Evolutionary conservation across 2,329 filamentous ascomycete species (phyloP).

Genomic region (Hypomyces perniciosus): DNA sequence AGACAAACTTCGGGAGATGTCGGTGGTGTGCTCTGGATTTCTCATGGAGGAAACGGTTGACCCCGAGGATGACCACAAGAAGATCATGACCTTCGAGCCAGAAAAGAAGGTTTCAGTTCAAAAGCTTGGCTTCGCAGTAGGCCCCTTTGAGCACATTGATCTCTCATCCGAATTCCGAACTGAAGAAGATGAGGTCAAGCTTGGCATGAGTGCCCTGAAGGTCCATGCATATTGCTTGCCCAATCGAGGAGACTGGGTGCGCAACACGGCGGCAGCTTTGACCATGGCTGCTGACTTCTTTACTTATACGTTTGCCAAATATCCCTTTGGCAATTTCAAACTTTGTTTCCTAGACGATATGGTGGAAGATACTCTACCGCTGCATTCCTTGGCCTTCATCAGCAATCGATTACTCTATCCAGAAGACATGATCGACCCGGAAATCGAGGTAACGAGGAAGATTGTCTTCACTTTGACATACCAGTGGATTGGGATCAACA

Average conservation of each 20-base stretch:
- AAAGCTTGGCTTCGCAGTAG: constrained; percentile 88
- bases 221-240: constrained; percentile 90
- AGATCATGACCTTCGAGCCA: constrained; percentile 80
- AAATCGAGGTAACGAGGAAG: constrained; percentile 73
- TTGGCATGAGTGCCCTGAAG: constrained; percentile 81
- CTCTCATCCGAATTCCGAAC: constrained; percentile 79
- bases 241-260: constrained; percentile 71
- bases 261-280: constrained; percentile 80
- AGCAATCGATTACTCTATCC: constrained; percentile 82
- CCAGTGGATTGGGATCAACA: constrained; percentile 92
- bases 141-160: constrained; percentile 91
- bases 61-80: constrained; percentile 70
- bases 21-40: constrained; percentile 85
- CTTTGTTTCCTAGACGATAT: constrained; percentile 92
- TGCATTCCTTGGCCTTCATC: constrained; percentile 80
- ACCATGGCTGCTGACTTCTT: constrained; percentile 88
- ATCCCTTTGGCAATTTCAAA: constrained; percentile 89
- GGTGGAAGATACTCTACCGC: constrained; percentile 64
- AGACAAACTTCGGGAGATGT: constrained; percentile 82
- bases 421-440: constrained; percentile 75
- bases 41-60: constrained; percentile 77
- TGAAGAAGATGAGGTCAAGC: constrained; percentile 84
- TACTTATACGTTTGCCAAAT: constrained; percentile 79
- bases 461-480: constrained; percentile 79
- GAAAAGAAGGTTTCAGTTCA: constrained; percentile 71